Conservation (phyloP, 768 basidiomycete genomes). For the Leccinellum rugosiceps region DNA sequence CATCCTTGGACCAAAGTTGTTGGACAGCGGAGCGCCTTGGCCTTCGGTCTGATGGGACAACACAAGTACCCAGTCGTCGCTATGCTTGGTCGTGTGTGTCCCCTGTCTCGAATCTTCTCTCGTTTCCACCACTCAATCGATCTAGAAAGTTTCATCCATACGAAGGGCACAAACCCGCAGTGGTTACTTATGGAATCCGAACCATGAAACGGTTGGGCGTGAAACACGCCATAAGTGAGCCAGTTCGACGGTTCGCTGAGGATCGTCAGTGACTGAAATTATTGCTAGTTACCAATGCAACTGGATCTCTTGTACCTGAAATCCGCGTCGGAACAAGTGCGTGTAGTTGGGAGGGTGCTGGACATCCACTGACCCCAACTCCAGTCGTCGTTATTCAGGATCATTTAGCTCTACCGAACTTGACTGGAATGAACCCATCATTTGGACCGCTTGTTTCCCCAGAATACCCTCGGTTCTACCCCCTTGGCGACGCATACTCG, state of each 20-base stretch:
- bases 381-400: conserved; percentile 82
- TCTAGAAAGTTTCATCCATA: conserved; percentile 72
- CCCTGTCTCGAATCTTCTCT: not conserved
- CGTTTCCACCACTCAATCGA: conserved; percentile 2
- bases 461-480: conserved; percentile 71
- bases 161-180: conserved; percentile 71
- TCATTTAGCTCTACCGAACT: conserved; percentile 76
- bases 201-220: conserved; percentile 77
- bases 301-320: conserved; percentile 72
- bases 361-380: conserved; percentile 6
- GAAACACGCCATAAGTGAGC: conserved; percentile 68
- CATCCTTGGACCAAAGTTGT: conserved; percentile 43
- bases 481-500: conserved; percentile 83
- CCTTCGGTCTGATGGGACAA: conserved; percentile 73
- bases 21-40: conserved; percentile 79
- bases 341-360: conserved; percentile 20
- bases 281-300: conserved; percentile 77
- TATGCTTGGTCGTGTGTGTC: conserved; percentile 79
- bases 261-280: not conserved
- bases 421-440: conserved; percentile 76
- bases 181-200: conserved; percentile 76
- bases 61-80: conserved; percentile 78
- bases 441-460: conserved; percentile 66
- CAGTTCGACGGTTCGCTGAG: not conserved
- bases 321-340: conserved; percentile 80